Evolutionary conservation across 805 yeast species (phyloP).

Genomic region (Ogataea dorogensis): DNA sequence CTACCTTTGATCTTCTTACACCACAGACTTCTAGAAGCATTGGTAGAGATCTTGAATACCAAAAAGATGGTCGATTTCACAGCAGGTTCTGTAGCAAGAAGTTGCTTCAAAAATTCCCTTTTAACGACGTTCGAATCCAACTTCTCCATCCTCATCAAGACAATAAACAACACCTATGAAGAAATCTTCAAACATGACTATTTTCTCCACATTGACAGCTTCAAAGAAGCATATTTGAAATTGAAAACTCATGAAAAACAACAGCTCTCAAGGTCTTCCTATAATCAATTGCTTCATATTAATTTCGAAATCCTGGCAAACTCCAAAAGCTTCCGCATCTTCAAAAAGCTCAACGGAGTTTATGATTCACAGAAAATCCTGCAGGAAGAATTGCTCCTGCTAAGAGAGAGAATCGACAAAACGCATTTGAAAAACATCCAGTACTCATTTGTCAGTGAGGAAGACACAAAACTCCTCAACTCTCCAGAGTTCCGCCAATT

Average conservation of each 20-base stretch:
- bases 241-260: slow-evolving; percentile 1
- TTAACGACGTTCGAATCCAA: slow-evolving; percentile 5
- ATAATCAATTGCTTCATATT: slow-evolving; percentile 13
- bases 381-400: slow-evolving; percentile 8
- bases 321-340: slow-evolving; percentile 19
- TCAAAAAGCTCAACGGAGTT: slow-evolving; percentile 15
- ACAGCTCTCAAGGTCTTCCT: not conserved
- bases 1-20: slow-evolving; percentile 15
- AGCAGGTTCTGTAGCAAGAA: slow-evolving; percentile 14
- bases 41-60: slow-evolving; percentile 14
- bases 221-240: slow-evolving; percentile 9
- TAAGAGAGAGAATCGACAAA: slow-evolving; percentile 12
- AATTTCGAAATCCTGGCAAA: slow-evolving; percentile 17
- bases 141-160: slow-evolving; percentile 2
- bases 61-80: slow-evolving; percentile 13
- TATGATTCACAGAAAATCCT: slow-evolving; percentile 13
- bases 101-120: slow-evolving; percentile 19
- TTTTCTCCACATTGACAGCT: slow-evolving; percentile 13
- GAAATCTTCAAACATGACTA: slow-evolving; percentile 16
- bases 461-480: slow-evolving; percentile 17
- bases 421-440: not conserved
- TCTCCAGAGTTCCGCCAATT: slow-evolving; percentile 24
- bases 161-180: slow-evolving; percentile 5
- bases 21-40: slow-evolving; percentile 7
- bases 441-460: slow-evolving; percentile 4